These are phyloP conservation scores for Cercospora zeae-maydis DNA, from an alignment of 2,329 filamentous ascomycete genomes.

Conservation along the genomic window DNA sequence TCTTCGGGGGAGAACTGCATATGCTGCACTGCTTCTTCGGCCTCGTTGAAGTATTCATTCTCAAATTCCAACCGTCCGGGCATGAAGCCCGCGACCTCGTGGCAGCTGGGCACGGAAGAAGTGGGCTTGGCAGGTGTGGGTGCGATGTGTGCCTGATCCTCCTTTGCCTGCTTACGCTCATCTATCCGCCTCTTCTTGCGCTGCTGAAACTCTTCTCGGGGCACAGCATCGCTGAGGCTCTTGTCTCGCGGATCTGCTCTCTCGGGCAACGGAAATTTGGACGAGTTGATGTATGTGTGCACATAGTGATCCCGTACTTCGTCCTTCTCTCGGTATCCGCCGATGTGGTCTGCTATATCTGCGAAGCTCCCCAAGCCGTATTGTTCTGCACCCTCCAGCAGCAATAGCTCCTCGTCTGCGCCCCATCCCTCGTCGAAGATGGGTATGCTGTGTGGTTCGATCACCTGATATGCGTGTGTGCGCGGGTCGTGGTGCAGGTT, in stretches of 20 bases:
- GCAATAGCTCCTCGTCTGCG: slow-evolving; percentile 89
- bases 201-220: slow-evolving; percentile 87
- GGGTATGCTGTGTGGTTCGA: slow-evolving; percentile 96
- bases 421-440: slow-evolving; percentile 96
- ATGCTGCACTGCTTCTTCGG: slow-evolving; percentile 94
- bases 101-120: slow-evolving; percentile 89
- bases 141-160: slow-evolving; percentile 75
- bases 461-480: slow-evolving; percentile 85
- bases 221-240: slow-evolving; percentile 71
- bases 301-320: slow-evolving; percentile 95
- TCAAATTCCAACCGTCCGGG: slow-evolving; percentile 95
- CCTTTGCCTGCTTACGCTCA: slow-evolving; percentile 80
- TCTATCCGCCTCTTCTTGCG: slow-evolving; percentile 91
- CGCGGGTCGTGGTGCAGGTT: slow-evolving; percentile 82
- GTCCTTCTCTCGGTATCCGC: slow-evolving; percentile 88
- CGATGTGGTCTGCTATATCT: slow-evolving; percentile 96
- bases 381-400: slow-evolving; percentile 90
- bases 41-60: slow-evolving; percentile 95
- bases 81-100: slow-evolving; percentile 99
- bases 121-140: slow-evolving; percentile 89
- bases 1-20: slow-evolving; percentile 98
- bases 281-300: slow-evolving; percentile 77
- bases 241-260: slow-evolving; percentile 80
- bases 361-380: slow-evolving; percentile 97
- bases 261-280: slow-evolving; percentile 80